phyloP scores from a whole-genome alignment of 257 asterid genomes.

The Fraxinus excelsior region DNA sequence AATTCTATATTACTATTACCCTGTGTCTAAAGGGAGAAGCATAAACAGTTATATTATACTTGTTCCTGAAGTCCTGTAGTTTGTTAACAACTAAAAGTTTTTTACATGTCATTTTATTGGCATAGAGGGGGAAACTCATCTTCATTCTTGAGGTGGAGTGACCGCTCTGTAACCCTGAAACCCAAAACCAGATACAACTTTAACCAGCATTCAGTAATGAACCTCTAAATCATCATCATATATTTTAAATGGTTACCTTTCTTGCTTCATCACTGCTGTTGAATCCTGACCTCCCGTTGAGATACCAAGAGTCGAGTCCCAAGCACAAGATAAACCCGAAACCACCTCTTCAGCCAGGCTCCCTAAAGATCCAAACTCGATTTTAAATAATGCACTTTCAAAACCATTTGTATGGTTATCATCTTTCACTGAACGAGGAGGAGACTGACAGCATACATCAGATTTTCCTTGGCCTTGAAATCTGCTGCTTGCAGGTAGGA shows the following conservation, averaged over 20 bases:
- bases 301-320: slow-evolving; percentile 24
- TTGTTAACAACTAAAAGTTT: not conserved
- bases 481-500: slow-evolving; percentile 26
- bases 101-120: slow-evolving; percentile 27
- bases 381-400: slow-evolving; percentile 29
- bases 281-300: slow-evolving; percentile 28
- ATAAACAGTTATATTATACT: not conserved
- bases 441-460: slow-evolving; percentile 33
- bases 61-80: not conserved
- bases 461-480: slow-evolving; percentile 36
- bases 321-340: slow-evolving; percentile 31
- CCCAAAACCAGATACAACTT: slow-evolving; percentile 11
- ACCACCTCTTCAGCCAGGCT: slow-evolving; percentile 49
- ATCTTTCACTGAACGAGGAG: slow-evolving; percentile 23
- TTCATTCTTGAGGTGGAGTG: slow-evolving; percentile 57
- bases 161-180: slow-evolving; percentile 48
- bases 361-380: slow-evolving; percentile 81
- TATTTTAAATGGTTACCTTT: slow-evolving; percentile 30
- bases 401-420: slow-evolving; percentile 35
- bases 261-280: slow-evolving; percentile 21
- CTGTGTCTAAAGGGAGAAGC: not conserved
- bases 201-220: too few relatives aligned
- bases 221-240: not conserved
- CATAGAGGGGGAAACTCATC: slow-evolving; percentile 76
- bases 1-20: not conserved